These are phyloP conservation scores for Marasmius oreades DNA, from an alignment of 1,284 basidiomycete genomes.

Conservation along the genomic window DNA sequence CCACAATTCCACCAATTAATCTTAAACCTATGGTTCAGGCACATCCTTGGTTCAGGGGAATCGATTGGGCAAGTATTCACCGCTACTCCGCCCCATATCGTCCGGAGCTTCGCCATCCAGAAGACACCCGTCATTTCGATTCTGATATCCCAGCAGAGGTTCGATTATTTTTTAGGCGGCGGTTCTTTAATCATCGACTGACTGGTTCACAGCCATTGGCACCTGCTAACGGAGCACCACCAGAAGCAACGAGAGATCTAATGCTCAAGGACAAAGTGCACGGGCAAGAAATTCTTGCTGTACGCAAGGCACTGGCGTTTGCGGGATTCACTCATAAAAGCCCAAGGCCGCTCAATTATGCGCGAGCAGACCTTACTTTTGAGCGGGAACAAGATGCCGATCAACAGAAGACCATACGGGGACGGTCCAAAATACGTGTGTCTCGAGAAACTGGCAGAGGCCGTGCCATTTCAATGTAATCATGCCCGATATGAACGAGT, in stretches of 20 bases:
- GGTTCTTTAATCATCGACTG: conserved; percentile 21
- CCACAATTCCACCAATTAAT: conserved; percentile 17
- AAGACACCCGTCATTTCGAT: conserved; percentile 90
- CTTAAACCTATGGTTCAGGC: conserved; percentile 39
- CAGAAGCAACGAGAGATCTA: conserved; percentile 85
- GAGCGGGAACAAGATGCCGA: conserved; percentile 45
- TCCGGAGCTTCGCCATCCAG: conserved; percentile 75
- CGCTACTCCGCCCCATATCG: conserved; percentile 81
- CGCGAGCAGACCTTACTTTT: conserved; percentile 69
- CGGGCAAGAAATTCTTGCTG: conserved; percentile 82
- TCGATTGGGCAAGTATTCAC: conserved; percentile 84
- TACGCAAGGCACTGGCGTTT: conserved; percentile 89
- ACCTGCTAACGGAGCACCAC: conserved; percentile 81
- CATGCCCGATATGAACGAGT: not conserved
- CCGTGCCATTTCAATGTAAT: conserved; percentile 75
- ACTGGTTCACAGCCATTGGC: conserved; percentile 72
- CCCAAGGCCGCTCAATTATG: conserved; percentile 71
- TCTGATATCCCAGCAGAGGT: conserved; percentile 91
- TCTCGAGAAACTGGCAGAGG: conserved; percentile 58
- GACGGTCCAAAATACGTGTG: conserved; percentile 57
- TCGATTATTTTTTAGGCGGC: conserved; percentile 30
- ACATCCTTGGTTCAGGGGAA: conserved; percentile 84
- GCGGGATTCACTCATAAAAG: conserved; percentile 89
- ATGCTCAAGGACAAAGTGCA: conserved; percentile 82
- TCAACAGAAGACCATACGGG: conserved; percentile 46